These are phyloP conservation scores for Argentina anserina DNA, from an alignment of 306 rosid genomes.

Conservation along the genomic window DNA sequence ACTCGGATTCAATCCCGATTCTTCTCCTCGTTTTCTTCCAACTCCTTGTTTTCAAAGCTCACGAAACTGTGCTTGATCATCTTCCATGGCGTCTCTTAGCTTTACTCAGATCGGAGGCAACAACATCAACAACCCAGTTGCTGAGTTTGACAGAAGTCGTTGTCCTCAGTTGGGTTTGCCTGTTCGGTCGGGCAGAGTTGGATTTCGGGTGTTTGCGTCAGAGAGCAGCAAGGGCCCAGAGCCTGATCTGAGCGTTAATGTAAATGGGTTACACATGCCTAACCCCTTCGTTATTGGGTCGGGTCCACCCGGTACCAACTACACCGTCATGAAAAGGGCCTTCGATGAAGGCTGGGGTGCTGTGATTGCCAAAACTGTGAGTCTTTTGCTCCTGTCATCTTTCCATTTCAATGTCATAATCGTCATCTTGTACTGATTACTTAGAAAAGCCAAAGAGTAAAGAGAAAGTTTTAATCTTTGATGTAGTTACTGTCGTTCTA, in stretches of 20 bases:
- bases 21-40: constrained; percentile 5
- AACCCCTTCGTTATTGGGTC: constrained; percentile 96
- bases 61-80: constrained; percentile 21
- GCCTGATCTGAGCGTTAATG: constrained; percentile 90
- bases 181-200: constrained; percentile 42
- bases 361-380: constrained; percentile 95
- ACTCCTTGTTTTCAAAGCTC: neutral
- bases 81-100: constrained; percentile 65
- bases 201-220: constrained; percentile 64
- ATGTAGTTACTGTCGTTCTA: neutral
- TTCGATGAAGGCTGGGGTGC: constrained; percentile 99
- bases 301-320: constrained; percentile 98
- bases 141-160: constrained; percentile 43
- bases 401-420: neutral
- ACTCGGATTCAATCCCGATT: constrained; percentile 47
- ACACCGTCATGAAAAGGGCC: constrained; percentile 96
- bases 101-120: constrained; percentile 49
- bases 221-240: constrained; percentile 43
- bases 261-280: constrained; percentile 81
- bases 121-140: constrained; percentile 33
- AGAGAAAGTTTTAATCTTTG: neutral
- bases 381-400: constrained; percentile 12
- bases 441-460: neutral
- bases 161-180: constrained; percentile 22
- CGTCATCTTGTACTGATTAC: neutral